Base-by-base conservation (phyloP, 768 basidiomycete species). In the Leccinum olivaceopallidum region DNA sequence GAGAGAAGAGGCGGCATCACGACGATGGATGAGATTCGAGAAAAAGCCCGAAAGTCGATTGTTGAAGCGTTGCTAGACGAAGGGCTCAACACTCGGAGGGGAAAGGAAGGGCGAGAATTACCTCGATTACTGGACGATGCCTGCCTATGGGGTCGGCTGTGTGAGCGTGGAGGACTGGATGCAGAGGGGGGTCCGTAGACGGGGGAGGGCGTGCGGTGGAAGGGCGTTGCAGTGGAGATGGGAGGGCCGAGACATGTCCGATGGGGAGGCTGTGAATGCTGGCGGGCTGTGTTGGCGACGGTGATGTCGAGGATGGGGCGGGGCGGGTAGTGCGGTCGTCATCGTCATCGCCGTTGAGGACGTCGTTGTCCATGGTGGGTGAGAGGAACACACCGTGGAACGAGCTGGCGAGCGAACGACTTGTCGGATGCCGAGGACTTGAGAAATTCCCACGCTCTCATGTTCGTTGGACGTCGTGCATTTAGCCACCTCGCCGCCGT, bases 31-130 rank as follows among this genome's bases (percentile, higher is more conserved):
- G 60, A 94, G 80, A 66, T 84, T 85, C 16, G 84, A 87, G 71
- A 93, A 86, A 75, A 94, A 94, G n/a, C 92, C 92, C 26, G 92
- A 94, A 32, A 94, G 79, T 30, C 92, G 82, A 69, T 87, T 91
- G 28, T 87, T 81, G 42, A 87, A 76, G 59, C 90, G 86, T 82
- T 87, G 71, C 66, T 67, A 68, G 53, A 58, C 37, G 39, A 16
- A 58, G 53, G 53, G 22, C 9, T 62, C 18, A 64, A 62, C 53
- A 53, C 14, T 51, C 28, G 51, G 44, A 52, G 54, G 62, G 52
- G 53, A 48, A 60, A 8, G 58, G 47, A 57, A 54, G 22, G 56
- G 34, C 55, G 16, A 5, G 48, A 59, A 54, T 68, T 69, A 92
- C 90, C 75, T 91, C 90, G 57, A 82, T 74, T 18, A 77, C 74